Percentiles rank a stretch among this genome's conserved stretches.
phyloP scores from a whole-genome alignment of 2,329 filamentous ascomycete species.

The Pseudocercospora fuligena region DNA sequence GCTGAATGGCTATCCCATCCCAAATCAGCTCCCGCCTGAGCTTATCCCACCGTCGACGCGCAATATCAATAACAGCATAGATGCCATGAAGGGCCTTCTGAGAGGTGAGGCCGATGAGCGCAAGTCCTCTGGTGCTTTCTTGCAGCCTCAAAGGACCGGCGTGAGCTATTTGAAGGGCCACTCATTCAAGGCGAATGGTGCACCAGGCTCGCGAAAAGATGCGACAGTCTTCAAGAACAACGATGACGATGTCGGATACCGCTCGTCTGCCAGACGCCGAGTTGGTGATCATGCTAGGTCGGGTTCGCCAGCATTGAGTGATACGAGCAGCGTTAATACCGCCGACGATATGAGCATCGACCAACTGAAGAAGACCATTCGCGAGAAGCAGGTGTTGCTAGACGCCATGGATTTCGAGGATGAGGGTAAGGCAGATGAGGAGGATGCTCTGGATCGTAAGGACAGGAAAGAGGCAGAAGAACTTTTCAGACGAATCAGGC shows the following conservation, averaged over 20 bases:
- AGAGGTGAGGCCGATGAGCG: constrained; percentile 86
- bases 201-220: constrained; percentile 76
- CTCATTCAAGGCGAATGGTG: constrained; percentile 72
- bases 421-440: constrained; percentile 85
- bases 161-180: constrained; percentile 97
- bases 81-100: constrained; percentile 87
- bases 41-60: constrained; percentile 92
- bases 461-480: constrained; percentile 93
- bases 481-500: constrained; percentile 87
- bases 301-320: constrained; percentile 74
- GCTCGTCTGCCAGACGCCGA: constrained; percentile 88
- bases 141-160: constrained; percentile 95
- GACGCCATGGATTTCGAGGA: constrained; percentile 97
- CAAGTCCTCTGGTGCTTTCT: constrained; percentile 84
- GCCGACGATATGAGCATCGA: constrained; percentile 85
- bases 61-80: constrained; percentile 91
- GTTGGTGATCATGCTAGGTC: constrained; percentile 71
- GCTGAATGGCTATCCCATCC: constrained; percentile 92
- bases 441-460: constrained; percentile 86
- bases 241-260: constrained; percentile 82
- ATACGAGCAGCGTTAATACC: constrained; percentile 59
- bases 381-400: constrained; percentile 89
- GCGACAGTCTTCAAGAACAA: constrained; percentile 97
- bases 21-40: constrained; percentile 84
- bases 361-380: constrained; percentile 88